Evolutionary conservation across 192 early-diverging fungal genomes (phyloP).

Genomic region (Coemansia sp.): DNA sequence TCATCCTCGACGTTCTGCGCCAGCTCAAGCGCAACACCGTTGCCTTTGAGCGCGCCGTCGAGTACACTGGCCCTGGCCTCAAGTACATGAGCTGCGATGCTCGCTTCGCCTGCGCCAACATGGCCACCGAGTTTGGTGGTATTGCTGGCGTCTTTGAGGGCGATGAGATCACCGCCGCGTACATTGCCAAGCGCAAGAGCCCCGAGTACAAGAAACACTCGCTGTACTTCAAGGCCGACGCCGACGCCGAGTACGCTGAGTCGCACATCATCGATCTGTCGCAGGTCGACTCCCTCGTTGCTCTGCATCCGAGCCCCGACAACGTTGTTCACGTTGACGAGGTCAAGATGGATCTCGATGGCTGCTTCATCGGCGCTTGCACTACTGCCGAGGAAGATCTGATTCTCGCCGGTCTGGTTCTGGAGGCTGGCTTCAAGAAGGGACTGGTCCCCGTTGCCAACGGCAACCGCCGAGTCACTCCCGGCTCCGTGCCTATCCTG

Average conservation of each 20-base stretch:
- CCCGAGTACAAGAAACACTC: constrained; percentile 65
- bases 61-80: constrained; percentile 72
- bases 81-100: constrained; percentile 82
- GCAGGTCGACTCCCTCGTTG: constrained; percentile 66
- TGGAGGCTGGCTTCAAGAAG: constrained; percentile 71
- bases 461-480: constrained; percentile 72
- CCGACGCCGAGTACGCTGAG: constrained; percentile 76
- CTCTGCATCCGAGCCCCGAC: constrained; percentile 73
- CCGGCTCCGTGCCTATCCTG: constrained; percentile 73
- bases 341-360: constrained; percentile 67
- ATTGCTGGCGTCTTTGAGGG: constrained; percentile 81
- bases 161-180: constrained; percentile 71
- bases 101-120: constrained; percentile 77
- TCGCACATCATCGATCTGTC: constrained; percentile 71
- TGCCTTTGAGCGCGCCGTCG: constrained; percentile 75
- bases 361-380: constrained; percentile 79
- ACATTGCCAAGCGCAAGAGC: constrained; percentile 70
- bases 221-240: constrained; percentile 71
- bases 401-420: constrained; percentile 71
- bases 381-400: constrained; percentile 82
- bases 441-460: constrained; percentile 59
- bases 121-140: constrained; percentile 84
- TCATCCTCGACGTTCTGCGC: constrained; percentile 74
- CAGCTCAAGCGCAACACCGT: constrained; percentile 83
- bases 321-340: constrained; percentile 67